Evolutionary conservation across 2,329 filamentous ascomycete genomes (phyloP), one percentile per base, ranked within the genome.

Genomic region (Stromatinia cepivora): DNA sequence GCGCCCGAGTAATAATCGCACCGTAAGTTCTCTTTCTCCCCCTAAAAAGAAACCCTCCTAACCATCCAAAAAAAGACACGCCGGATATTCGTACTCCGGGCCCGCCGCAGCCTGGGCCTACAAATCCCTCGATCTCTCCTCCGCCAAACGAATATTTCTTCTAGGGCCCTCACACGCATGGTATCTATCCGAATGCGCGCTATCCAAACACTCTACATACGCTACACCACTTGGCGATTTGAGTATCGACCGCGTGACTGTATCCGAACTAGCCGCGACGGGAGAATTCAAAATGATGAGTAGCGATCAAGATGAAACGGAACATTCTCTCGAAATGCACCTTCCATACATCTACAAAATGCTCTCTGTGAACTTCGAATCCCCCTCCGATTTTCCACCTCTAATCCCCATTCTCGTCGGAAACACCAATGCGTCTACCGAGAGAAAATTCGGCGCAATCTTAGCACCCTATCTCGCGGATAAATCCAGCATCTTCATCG

Each of bases 251-350:
- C 81, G 78, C 10, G 80, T 82, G 6, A 84, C 86, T 0, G 83
- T 87, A 0, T 75, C 82, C 50, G 78, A 83, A 71, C 80, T 92
- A 25, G 77, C 83, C 66, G 76, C 79, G 3, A 86, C 84, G 5
- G 82, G 82, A n/a, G 81, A 83, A 68, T 91, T 91, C 78, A 81
- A 85, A 25, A 82, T 84, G 66, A 95, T 97, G 83, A 87, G 86
- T 1, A 80, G 79, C 25, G 76, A 82, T 5, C 83, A 88, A 8
- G 95, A 99, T 76, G 87, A 93, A 71, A 85, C 87, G 7, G 95
- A 99, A 80, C 95, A 99, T 80, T 97, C 92, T 65, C 86, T 98
- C 1, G 95, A 99, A 82, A 97, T 99, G 91, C 95, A 99, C 75
- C 84, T 98, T 11, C 94, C 95, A 0, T 97, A 96, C 77, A 90